Evolutionary conservation across 2,329 filamentous ascomycete genomes (phyloP), one percentile per base, ranked within the genome.

Genomic region (Monosporascus sp.): DNA sequence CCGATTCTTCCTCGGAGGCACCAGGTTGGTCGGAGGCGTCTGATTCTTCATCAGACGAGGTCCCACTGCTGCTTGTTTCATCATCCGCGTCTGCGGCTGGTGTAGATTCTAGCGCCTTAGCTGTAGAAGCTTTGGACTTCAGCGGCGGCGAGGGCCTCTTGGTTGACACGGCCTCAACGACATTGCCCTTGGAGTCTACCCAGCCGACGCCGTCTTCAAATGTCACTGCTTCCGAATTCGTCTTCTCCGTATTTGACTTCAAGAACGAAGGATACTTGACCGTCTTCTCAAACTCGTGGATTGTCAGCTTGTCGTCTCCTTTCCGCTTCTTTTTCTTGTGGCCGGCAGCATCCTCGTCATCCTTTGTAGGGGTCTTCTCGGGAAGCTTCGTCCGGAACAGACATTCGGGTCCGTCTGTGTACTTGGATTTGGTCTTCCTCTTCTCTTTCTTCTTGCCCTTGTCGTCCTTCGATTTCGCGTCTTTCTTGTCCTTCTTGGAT

Each of bases 221-320:
- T 52, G 86, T 84, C 3, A 77, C 69, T n/a, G 75, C 68, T 47
- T 77, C 76, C 17, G 69, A 68, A 9, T 68, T 70, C 2, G 71
- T 71, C 1, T 70, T 71, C 1, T 72, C 68, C 5, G 73, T 70
- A 42, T 66, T 76, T 6, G 77, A 74, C 67, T 89, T 90, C 54
- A 97, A 70, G 66, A 96, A 97, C 5, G 82, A 88, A 0, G 91
- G 89, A 58, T 90, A 87, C 62, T 90, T 93, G 38, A 83, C 84
- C 7, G 88, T 91, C 67, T 90, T 91, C 61, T 88, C 83, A 66
- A 97, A 97, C 67, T 99, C 94, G 69, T 97, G 92, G 3, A 97
- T 80, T 4, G 90, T 75, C 1, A 86, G 78, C 54, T 88, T 82
- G 15, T 75, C 50, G 49, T 75, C 77, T 46, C 79, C 78, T 61